Evolutionary conservation across 805 yeast genomes (phyloP), one percentile per base, ranked within the genome.

Genomic region (Saccharomycopsis synnaedendra): DNA sequence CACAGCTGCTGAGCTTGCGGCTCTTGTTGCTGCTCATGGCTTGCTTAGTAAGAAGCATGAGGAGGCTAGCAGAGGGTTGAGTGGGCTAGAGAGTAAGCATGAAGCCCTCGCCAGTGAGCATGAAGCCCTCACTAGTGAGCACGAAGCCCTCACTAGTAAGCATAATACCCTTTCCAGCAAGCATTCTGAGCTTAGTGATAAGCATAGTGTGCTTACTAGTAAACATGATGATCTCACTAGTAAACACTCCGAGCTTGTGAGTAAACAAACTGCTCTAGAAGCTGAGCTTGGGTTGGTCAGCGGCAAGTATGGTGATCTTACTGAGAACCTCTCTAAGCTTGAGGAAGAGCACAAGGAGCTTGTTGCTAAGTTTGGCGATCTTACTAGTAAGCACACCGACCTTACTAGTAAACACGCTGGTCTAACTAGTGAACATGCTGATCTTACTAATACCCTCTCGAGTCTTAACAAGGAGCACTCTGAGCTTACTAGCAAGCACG

Each of bases 141-240:
- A 33, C 3, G 39, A 27, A 34, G 36, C 36, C 2, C 19, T 19
- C 19, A 19, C 19, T 19, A 19, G 19, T 19, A 19, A 19, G 19
- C 19, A 19, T 19, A 19, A 19, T 19, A 19, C 19, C 19, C 19
- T 19, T 19, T 19, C 19, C 19, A 19, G 19, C 3, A 29, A 39
- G 8, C 43, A 41, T 28, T 3, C 10, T 9, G 38, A 41, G 10
- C 31, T 41, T n/a, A 28, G 28, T 41, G 39, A n/a, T 8, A 28
- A 41, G 11, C 43, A 41, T 41, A 11, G 31, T 9, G 48, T 3
- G 47, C 30, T 43, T 41, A 32, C 48, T 27, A n/a, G 27, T 11
- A 43, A 38, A n/a, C 34, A 41, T 34, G 19, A n/a, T 28, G 46
- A 7, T 7, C 19, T 38, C 7, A 39, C 46, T 31, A 3, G 7